phyloP scores from a whole-genome alignment of 371 early-diverging fungal species.

The Lichtheimia corymbifera region DNA sequence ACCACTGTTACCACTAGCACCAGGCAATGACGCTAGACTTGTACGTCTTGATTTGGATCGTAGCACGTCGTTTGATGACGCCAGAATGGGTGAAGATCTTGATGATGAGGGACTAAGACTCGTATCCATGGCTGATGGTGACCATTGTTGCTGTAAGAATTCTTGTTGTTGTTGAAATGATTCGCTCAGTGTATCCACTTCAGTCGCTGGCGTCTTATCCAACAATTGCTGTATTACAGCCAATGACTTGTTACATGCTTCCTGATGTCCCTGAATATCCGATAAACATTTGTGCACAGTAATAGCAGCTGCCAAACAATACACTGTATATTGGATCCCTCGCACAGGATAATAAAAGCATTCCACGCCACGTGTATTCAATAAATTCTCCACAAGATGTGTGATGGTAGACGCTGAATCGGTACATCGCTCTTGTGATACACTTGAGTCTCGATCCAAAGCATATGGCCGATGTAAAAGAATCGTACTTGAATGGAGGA shows the following conservation, averaged over 20 bases:
- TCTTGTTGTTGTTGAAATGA: neutral
- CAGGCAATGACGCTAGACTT: slow-evolving; percentile 9
- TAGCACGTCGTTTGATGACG: slow-evolving; percentile 2
- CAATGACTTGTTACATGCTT: slow-evolving; percentile 15
- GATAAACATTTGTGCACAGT: slow-evolving; percentile 26
- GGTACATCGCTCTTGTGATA: slow-evolving; percentile 23
- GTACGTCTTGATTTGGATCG: slow-evolving; percentile 11
- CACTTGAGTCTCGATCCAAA: slow-evolving; percentile 7
- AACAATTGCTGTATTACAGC: slow-evolving; percentile 15
- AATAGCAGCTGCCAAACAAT: slow-evolving; percentile 41
- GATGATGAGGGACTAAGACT: slow-evolving; percentile 9
- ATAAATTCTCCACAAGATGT: slow-evolving; percentile 20
- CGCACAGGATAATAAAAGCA: slow-evolving; percentile 43
- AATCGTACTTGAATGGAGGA: slow-evolving; percentile 19
- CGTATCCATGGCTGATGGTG: slow-evolving; percentile 3
- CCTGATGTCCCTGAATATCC: slow-evolving; percentile 12
- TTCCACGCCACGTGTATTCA: slow-evolving; percentile 28
- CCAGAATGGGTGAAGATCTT: slow-evolving; percentile 9
- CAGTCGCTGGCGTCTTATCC: slow-evolving; percentile 20
- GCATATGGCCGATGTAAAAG: slow-evolving; percentile 19
- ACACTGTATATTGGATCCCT: slow-evolving; percentile 42
- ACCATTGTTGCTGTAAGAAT: slow-evolving; percentile 1
- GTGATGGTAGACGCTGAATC: slow-evolving; percentile 32
- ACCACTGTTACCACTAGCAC: neutral
- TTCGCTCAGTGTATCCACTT: slow-evolving; percentile 8